Conservation (phyloP, 1,139 yeast genomes). For the Pichia sp. region DNA sequence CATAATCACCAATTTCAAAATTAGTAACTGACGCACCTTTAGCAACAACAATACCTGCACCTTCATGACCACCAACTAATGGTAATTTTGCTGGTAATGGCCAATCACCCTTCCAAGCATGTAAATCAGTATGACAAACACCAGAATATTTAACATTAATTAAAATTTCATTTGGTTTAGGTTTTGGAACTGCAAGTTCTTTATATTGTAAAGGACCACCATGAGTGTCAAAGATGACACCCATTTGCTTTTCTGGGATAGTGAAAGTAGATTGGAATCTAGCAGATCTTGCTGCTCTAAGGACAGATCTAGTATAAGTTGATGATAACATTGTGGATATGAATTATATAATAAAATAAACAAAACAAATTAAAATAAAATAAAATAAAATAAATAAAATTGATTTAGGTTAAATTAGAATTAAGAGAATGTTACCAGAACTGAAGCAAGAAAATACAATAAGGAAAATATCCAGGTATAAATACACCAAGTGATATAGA, state of each 20-base stretch:
- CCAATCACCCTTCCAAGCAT: slow-evolving; percentile 79
- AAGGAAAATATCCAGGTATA: too few species aligned
- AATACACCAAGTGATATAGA: too few species aligned
- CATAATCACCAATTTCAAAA: slow-evolving; percentile 69
- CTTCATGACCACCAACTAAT: slow-evolving; percentile 80
- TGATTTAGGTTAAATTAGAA: too few species aligned
- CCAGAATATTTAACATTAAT: slow-evolving; percentile 67
- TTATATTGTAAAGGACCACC: slow-evolving; percentile 60
- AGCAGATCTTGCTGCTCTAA: slow-evolving; percentile 10
- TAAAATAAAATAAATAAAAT: not conserved
- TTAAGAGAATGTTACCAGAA: too few species aligned
- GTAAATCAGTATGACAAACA: slow-evolving; percentile 73
- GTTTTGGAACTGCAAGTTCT: slow-evolving; percentile 62
- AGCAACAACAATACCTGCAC: slow-evolving; percentile 78
- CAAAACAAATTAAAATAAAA: not conserved
- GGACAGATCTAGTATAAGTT: slow-evolving; percentile 13
- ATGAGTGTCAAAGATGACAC: slow-evolving; percentile 60
- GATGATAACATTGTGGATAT: slow-evolving; percentile 15
- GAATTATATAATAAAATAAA: not conserved
- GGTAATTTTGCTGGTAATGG: slow-evolving; percentile 62
- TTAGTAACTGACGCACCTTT: slow-evolving; percentile 62
- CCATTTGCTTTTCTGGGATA: slow-evolving; percentile 65
- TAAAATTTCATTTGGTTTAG: slow-evolving; percentile 59
- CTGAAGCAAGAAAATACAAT: too few species aligned
- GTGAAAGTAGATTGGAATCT: slow-evolving; percentile 23